These are phyloP conservation scores for Eimeria acervulina DNA, from an alignment of 169 alveolate genomes.

Conservation along the genomic window DNA sequence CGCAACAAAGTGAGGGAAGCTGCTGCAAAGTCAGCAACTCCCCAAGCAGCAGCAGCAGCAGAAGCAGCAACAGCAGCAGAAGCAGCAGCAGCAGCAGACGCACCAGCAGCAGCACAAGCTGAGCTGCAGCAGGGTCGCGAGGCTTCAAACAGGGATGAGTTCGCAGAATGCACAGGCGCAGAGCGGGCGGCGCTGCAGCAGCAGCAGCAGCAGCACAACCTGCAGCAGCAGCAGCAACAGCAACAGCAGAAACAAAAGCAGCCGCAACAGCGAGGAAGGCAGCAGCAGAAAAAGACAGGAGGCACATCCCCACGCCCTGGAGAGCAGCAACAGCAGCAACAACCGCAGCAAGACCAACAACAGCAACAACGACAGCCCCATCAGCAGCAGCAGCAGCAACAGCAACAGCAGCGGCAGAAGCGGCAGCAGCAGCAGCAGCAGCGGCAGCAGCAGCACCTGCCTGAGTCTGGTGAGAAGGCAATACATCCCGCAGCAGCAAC, in stretches of 20 bases:
- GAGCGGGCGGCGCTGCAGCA: not conserved
- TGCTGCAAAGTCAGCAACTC: not conserved
- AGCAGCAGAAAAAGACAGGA: not conserved
- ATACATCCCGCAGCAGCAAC: not conserved
- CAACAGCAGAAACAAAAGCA: not conserved
- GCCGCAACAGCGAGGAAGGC: too few relatives aligned
- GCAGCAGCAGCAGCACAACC: not conserved
- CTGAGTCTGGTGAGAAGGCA: not conserved
- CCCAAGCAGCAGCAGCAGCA: too few relatives aligned
- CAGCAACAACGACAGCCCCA: too few relatives aligned
- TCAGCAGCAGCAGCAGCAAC: not conserved
- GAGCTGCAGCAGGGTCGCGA: not conserved
- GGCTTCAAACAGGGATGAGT: not conserved
- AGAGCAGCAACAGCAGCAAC: not conserved
- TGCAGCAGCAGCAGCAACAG: not conserved
- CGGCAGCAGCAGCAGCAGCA: conserved; percentile 18
- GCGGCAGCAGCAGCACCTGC: not conserved
- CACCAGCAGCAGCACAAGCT: too few relatives aligned
- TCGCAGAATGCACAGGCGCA: not conserved
- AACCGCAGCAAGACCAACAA: not conserved
- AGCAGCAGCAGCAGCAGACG: too few relatives aligned
- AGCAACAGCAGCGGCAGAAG: not conserved
- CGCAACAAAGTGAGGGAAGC: not conserved
- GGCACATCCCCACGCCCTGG: not conserved
- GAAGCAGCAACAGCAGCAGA: too few relatives aligned